Evolutionary conservation across 768 basidiomycete genomes (phyloP), one percentile per base, ranked within the genome.

Genomic region (Mycena olivaceomarginata): DNA sequence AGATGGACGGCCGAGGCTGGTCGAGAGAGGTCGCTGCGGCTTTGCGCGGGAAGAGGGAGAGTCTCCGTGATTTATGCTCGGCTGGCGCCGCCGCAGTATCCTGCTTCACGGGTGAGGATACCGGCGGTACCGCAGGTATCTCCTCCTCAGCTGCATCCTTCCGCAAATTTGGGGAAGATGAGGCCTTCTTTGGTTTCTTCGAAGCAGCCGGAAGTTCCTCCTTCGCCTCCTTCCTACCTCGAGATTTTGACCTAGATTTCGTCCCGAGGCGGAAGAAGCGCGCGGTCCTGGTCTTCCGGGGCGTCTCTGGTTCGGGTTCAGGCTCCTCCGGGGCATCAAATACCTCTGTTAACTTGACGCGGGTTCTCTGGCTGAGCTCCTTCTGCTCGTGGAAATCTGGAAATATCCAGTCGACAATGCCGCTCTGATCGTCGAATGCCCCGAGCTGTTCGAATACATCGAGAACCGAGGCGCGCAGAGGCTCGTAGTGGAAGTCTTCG

Each of bases 321-420:
- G 70, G 75, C 57, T 72, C 67, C 57, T 72, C 67, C 20, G 75
- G 60, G 20, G 68, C 59, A 8, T 57, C 51, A 4, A 57, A 70
- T 6, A 74, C 60, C 75, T 79, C 78, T 22, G 78, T 68, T 8
- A 79, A 72, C 51, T 76, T 79, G 43, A 76, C 64, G 7, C 75
- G 59, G 25, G 73, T 6, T 31, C 66, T 45, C 31, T 56, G 75
- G n/a, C n/a, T n/a, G 15, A 62, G n/a, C 46, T 77, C 57, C 59
- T 74, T 73, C 59, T 79, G 64, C 18, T 62, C 57, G n/a, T 71
- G 72, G 7, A 79, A 59, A 22, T 80, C 79, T 2, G 76, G 76
- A 22, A 80, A 80, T 64, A 80, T 77, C 76, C 73, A 77, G 9
- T 80, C 79, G 40, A 77, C 79, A 25, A 80, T 67, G 22, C 74